phyloP scores from a whole-genome alignment of 2,329 filamentous ascomycete genomes.

The Phaeosphaeriaceae sp. region DNA sequence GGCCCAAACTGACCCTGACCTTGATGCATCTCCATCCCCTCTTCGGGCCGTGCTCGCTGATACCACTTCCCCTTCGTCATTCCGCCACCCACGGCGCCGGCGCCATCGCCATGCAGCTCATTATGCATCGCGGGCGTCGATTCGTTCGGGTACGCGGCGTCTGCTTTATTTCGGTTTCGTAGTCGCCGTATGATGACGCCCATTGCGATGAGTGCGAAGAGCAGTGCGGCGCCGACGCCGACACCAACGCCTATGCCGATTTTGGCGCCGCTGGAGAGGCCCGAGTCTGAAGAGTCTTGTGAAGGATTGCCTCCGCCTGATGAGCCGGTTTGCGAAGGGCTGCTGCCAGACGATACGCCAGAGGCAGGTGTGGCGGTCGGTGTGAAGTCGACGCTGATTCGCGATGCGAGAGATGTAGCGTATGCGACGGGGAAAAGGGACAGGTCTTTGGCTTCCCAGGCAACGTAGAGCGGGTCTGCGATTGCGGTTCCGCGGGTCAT shows the following conservation, averaged over 20 bases:
- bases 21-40: background rate
- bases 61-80: conserved; percentile 2
- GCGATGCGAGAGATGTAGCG: conserved; percentile 7
- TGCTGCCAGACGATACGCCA: background rate
- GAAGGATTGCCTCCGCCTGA: background rate
- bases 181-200: conserved; percentile 1
- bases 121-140: background rate
- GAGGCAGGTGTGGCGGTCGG: conserved; percentile 3
- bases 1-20: background rate
- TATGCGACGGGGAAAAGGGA: conserved; percentile 7
- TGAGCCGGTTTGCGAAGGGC: background rate
- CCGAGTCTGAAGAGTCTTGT: background rate
- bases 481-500: conserved; percentile 6
- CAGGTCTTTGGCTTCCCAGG: conserved; percentile 5
- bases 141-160: conserved; percentile 5
- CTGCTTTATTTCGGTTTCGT: background rate
- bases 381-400: conserved; percentile 7
- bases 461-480: conserved; percentile 9
- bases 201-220: conserved; percentile 1
- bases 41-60: background rate
- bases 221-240: background rate
- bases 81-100: background rate
- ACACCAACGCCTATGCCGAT: conserved; percentile 8
- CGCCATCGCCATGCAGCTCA: background rate
- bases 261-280: conserved; percentile 3